Percentiles rank a stretch among this genome's conserved stretches.
phyloP scores from a whole-genome alignment of 768 basidiomycete species.

The Cantharellus anzutake region DNA sequence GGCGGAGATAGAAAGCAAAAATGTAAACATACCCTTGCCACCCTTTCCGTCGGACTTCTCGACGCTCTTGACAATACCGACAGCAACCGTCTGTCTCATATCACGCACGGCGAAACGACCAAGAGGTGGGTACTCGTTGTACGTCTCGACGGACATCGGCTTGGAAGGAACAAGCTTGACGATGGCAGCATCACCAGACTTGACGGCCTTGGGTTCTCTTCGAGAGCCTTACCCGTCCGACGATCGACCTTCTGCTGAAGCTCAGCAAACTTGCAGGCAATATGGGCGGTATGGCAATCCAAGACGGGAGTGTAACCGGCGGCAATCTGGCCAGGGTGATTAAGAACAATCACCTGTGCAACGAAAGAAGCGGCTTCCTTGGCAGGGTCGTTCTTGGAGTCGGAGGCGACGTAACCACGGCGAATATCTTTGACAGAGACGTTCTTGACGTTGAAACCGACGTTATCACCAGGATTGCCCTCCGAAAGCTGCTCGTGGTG shows the following conservation, averaged over 20 bases:
- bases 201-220: conserved; percentile 86
- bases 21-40: conserved; percentile 51
- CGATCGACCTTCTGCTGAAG: conserved; percentile 99
- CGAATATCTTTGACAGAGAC: conserved; percentile 99
- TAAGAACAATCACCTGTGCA: conserved; percentile 99
- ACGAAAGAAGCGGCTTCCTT: conserved; percentile 99
- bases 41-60: conserved; percentile 81
- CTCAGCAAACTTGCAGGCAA: conserved; percentile 98
- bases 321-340: conserved; percentile 99
- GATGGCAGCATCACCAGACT: conserved; percentile 98
- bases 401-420: conserved; percentile 97
- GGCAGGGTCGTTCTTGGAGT: conserved; percentile 99
- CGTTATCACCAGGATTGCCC: conserved; percentile 96
- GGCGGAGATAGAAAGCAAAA: not conserved
- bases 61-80: conserved; percentile 96
- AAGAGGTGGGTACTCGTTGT: conserved; percentile 96
- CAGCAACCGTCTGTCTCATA: conserved; percentile 98
- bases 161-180: conserved; percentile 93
- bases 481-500: conserved; percentile 94
- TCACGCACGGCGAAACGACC: conserved; percentile 99
- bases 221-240: conserved; percentile 87
- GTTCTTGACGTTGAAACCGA: conserved; percentile 99
- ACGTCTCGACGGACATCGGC: conserved; percentile 89
- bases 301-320: conserved; percentile 98
- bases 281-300: conserved; percentile 99